A percentile compares a stretch with the other conserved stretches of the same genome.
phyloP scores from a whole-genome alignment of 179 eudicot species.

The Drosera spatulata region DNA sequence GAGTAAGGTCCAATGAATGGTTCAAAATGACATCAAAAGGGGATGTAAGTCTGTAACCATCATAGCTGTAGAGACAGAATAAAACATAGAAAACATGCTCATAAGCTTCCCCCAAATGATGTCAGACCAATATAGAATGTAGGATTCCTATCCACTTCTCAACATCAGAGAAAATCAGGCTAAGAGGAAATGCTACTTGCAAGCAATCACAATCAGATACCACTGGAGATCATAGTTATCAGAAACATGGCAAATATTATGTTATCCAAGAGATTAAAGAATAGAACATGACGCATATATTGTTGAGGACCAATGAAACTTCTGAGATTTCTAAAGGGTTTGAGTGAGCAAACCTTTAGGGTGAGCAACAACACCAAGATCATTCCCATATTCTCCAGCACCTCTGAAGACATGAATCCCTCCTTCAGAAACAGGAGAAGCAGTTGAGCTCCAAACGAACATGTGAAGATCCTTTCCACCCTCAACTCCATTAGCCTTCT shows the following conservation, averaged over 20 bases:
- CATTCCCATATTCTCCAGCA: slow-evolving; percentile 42
- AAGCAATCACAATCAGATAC: too few relatives aligned
- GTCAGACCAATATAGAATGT: background rate
- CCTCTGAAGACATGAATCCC: slow-evolving; percentile 40
- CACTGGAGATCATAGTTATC: too few relatives aligned
- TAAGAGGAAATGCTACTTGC: too few relatives aligned
- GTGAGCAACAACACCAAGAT: slow-evolving; percentile 35
- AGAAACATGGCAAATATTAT: too few relatives aligned
- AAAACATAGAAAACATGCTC: background rate
- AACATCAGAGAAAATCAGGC: too few relatives aligned
- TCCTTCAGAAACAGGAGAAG: too few relatives aligned
- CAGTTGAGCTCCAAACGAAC: slow-evolving; percentile 34
- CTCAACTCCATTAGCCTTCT: too few relatives aligned
- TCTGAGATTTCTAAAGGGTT: background rate
- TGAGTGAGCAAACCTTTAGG: slow-evolving; percentile 38
- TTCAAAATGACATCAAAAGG: too few relatives aligned
- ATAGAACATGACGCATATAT: background rate
- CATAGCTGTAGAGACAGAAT: background rate
- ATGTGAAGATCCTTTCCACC: too few relatives aligned
- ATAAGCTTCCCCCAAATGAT: background rate
- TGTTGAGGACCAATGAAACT: background rate
- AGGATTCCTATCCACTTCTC: too few relatives aligned
- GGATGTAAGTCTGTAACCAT: too few relatives aligned
- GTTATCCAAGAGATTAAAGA: slow-evolving; percentile 1
- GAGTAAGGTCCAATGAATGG: background rate